phyloP scores from a whole-genome alignment of 495 filamentous ascomycete species.

The Penicillium crystallinum region DNA sequence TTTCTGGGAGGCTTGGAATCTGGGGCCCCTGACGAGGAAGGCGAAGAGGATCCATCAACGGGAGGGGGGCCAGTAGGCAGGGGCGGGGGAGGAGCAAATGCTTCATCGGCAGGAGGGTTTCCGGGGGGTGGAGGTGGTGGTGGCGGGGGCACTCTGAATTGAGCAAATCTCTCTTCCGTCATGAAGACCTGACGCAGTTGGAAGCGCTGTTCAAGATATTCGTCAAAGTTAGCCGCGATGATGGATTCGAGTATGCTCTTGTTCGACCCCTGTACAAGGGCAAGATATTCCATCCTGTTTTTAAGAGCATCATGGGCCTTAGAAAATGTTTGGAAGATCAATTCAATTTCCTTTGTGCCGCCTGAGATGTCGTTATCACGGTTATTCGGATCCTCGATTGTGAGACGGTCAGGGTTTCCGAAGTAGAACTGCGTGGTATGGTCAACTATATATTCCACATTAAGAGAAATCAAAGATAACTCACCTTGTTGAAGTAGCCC shows the following conservation, averaged over 20 bases:
- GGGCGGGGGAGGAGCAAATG: slow-evolving; percentile 21
- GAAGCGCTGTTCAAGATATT: slow-evolving; percentile 59
- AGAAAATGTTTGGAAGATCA: slow-evolving; percentile 60
- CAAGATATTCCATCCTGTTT: slow-evolving; percentile 4
- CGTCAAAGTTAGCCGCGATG: slow-evolving; percentile 66
- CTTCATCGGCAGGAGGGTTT: background rate
- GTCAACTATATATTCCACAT: background rate
- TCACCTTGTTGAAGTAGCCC: slow-evolving; percentile 66
- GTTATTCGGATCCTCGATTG: slow-evolving; percentile 87
- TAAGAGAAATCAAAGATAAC: slow-evolving; percentile 15
- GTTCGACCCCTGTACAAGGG: slow-evolving; percentile 3
- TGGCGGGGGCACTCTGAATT: slow-evolving; percentile 17
- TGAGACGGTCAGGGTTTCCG: slow-evolving; percentile 50
- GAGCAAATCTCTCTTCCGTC: slow-evolving; percentile 32
- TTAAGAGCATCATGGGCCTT: slow-evolving; percentile 46
- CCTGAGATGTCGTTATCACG: slow-evolving; percentile 78
- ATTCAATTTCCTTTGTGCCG: slow-evolving; percentile 59
- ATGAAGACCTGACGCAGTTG: slow-evolving; percentile 46
- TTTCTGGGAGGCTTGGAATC: background rate
- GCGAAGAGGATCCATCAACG: background rate
- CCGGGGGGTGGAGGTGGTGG: slow-evolving; percentile 10
- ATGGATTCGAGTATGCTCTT: slow-evolving; percentile 60
- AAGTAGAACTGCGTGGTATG: slow-evolving; percentile 8
- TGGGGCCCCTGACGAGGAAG: slow-evolving; percentile 5
- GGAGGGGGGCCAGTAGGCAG: slow-evolving; percentile 13